Evolutionary conservation across 139 green algal species (phyloP), one percentile per base, ranked within the genome.

Genomic region (Tetratostichococcus sp.): DNA sequence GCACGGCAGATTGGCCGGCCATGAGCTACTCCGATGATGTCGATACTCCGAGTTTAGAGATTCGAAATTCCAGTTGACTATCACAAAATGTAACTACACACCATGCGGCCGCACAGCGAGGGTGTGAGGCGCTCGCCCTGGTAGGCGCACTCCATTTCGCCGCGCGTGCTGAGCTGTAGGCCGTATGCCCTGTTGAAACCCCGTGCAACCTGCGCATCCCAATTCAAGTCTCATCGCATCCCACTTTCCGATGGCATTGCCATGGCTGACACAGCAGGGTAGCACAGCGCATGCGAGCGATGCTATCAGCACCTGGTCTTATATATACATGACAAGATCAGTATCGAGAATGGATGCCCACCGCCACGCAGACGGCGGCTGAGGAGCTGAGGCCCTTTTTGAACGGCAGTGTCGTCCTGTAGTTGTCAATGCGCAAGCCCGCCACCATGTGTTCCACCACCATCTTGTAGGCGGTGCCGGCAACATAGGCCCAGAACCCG

Each of bases 141-240:
- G 74, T 91, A 95, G 0, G 87, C 90, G 22, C 79, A 80, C 76
- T 91, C 84, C 90, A 94, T 94, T 77, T 92, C 83, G 19, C 82
- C 88, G 0, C 86, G 76, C 11, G 69, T 79, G 2, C 70, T 92
- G 33, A 95, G 79, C 43, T 83, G 79, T 32, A 95, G 77, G 39
- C 73, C 75, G 67, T 86, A 92, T 3, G 76, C 72, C 4, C 34
- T 34, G 73, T 85, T 88, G 77, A 91, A 92, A 5, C 85, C 84
- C 2, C 87, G 79, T 0, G 86, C 87, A 25, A 85, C 73, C 83
- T 88, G 42, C 72, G 14, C 14, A 50, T 14, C 8, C 22, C 17
- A 25, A 62, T 5, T 62, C 2, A 62, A 62, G 19, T 62, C 17
- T 2, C 19, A 28, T 8, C 14, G 8, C 8, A 14, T 50, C 8